Conservation (phyloP, 768 basidiomycete species). For the Tulasnella sp. region DNA sequence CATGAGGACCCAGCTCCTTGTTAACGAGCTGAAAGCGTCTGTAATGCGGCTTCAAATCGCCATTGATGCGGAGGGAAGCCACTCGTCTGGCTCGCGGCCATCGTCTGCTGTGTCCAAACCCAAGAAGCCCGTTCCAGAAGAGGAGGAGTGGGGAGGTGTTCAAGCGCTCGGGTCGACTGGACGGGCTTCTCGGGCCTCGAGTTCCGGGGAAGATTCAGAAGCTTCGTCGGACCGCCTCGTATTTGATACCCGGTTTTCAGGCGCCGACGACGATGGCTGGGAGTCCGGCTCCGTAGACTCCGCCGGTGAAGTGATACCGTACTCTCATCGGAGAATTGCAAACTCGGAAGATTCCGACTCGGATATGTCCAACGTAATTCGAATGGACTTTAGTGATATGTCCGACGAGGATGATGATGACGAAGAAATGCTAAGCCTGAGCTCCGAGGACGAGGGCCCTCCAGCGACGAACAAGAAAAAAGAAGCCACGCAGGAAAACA, state of each 20-base stretch:
- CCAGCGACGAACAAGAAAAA: not conserved
- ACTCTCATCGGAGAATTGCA: constrained; percentile 24
- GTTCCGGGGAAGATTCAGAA: not conserved
- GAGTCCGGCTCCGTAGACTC: constrained; percentile 40
- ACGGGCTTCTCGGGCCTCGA: not conserved
- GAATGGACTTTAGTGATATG: not conserved
- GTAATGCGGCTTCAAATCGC: constrained; percentile 50
- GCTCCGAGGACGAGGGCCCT: not conserved
- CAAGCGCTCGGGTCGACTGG: not conserved
- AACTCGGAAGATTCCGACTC: constrained; percentile 26
- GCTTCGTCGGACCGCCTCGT: not conserved
- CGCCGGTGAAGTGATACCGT: constrained; percentile 14
- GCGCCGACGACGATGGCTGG: constrained; percentile 32
- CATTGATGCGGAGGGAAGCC: constrained; percentile 35
- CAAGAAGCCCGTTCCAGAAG: not conserved
- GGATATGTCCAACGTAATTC: not conserved
- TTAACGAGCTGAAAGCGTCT: constrained; percentile 51
- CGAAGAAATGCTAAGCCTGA: constrained; percentile 9
- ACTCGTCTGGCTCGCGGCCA: not conserved
- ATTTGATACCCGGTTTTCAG: not conserved
- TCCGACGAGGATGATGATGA: constrained; percentile 28
- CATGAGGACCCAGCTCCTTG: constrained; percentile 71
- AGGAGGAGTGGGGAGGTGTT: constrained; percentile 4
- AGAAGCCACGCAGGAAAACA: constrained; percentile 3
- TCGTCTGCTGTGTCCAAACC: not conserved